These are phyloP conservation scores for Fusarium anguioides DNA, from an alignment of 2,329 filamentous ascomycete genomes.

Conservation along the genomic window DNA sequence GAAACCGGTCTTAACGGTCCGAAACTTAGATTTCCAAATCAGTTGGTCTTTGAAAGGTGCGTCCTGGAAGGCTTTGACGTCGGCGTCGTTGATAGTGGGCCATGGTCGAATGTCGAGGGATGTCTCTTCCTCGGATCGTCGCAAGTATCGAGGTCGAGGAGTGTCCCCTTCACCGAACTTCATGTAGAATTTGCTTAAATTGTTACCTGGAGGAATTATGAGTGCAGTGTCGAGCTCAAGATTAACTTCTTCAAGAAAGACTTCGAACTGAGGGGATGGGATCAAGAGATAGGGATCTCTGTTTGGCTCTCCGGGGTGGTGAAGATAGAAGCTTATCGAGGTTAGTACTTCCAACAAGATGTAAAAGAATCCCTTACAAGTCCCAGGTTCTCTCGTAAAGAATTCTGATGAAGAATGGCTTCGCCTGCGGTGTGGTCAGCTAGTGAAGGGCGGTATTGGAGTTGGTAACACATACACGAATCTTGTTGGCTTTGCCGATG, in stretches of 20 bases:
- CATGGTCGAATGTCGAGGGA: constrained; percentile 47
- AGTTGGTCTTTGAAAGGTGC: constrained; percentile 24
- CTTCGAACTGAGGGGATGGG: constrained; percentile 71
- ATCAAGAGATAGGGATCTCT: constrained; percentile 73
- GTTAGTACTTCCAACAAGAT: constrained; percentile 17
- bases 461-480: constrained; percentile 53
- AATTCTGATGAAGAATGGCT: constrained; percentile 67
- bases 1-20: constrained; percentile 37
- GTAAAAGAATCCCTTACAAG: constrained; percentile 65
- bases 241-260: constrained; percentile 75
- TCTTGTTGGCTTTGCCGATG: constrained; percentile 64
- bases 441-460: background rate
- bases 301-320: constrained; percentile 60
- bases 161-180: constrained; percentile 70
- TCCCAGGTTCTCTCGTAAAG: constrained; percentile 76
- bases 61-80: constrained; percentile 49
- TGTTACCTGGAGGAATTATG: constrained; percentile 65
- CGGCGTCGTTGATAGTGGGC: constrained; percentile 51
- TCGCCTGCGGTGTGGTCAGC: constrained; percentile 49
- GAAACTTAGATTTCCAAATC: constrained; percentile 38
- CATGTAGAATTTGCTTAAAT: constrained; percentile 67
- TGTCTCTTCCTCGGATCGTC: constrained; percentile 61
- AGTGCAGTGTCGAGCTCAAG: constrained; percentile 64
- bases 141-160: constrained; percentile 75
- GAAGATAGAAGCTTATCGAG: constrained; percentile 72